These are phyloP conservation scores for Lindgomyces ingoldianus DNA, from an alignment of 495 filamentous ascomycete species.

Conservation along the genomic window DNA sequence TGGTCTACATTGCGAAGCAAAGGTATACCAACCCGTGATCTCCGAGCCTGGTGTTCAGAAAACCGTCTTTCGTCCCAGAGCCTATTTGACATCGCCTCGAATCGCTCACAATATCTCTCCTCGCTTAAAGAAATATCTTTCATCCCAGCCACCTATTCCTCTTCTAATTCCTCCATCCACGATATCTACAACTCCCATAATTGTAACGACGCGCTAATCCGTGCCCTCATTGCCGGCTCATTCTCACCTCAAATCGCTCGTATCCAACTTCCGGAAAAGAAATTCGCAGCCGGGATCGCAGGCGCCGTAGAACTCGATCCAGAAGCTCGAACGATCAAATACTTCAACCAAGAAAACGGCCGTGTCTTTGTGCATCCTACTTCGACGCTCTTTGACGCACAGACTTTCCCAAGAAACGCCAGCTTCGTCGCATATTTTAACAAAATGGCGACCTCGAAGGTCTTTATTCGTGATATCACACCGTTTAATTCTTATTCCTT, in stretches of 20 bases:
- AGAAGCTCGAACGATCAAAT: slow-evolving; percentile 87
- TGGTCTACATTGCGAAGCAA: slow-evolving; percentile 66
- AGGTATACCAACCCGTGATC: slow-evolving; percentile 58
- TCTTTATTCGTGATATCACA: slow-evolving; percentile 86
- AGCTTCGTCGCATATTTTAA: slow-evolving; percentile 82
- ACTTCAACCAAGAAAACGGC: slow-evolving; percentile 81
- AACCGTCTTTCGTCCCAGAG: slow-evolving; percentile 86
- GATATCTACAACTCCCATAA: slow-evolving; percentile 49
- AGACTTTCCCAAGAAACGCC: slow-evolving; percentile 67
- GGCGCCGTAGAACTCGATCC: slow-evolving; percentile 91
- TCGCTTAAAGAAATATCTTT: slow-evolving; percentile 86
- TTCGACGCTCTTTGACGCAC: slow-evolving; percentile 80
- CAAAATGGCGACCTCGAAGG: slow-evolving; percentile 86
- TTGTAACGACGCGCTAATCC: slow-evolving; percentile 62
- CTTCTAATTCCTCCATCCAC: slow-evolving; percentile 23
- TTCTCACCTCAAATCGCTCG: slow-evolving; percentile 90
- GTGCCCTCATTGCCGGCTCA: slow-evolving; percentile 84
- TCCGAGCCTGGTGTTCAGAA: slow-evolving; percentile 78
- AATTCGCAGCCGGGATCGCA: slow-evolving; percentile 78
- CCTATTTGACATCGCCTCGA: slow-evolving; percentile 82
- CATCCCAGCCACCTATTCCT: slow-evolving; percentile 55
- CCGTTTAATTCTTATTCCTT: slow-evolving; percentile 90
- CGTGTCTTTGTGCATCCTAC: slow-evolving; percentile 90
- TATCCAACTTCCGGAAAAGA: slow-evolving; percentile 91
- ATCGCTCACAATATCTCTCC: slow-evolving; percentile 78